These are phyloP conservation scores for Eragrostis tef DNA, from an alignment of 202 grass and related monocot genomes.

Conservation along the genomic window DNA sequence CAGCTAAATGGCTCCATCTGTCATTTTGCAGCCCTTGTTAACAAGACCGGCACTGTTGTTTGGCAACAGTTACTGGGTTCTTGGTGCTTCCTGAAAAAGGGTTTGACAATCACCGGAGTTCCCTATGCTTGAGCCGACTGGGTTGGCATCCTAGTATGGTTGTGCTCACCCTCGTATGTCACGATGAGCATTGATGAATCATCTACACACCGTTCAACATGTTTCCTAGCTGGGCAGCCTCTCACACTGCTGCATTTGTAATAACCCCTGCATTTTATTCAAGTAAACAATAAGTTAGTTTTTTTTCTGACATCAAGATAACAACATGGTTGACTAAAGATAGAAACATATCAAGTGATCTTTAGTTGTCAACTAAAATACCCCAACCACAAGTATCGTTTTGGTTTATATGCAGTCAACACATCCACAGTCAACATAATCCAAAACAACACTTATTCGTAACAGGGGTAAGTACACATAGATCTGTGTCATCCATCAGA, in stretches of 20 bases:
- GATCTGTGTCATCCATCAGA: neutral
- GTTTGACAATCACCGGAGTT: neutral
- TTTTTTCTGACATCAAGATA: slow-evolving; percentile 16
- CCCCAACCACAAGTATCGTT: neutral
- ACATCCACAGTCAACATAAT: neutral
- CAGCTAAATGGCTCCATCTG: slow-evolving; percentile 23
- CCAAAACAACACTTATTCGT: neutral
- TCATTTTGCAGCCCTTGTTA: slow-evolving; percentile 17
- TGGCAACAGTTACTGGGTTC: neutral
- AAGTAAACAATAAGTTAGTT: slow-evolving; percentile 18
- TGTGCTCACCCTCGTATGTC: slow-evolving; percentile 96
- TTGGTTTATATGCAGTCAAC: neutral
- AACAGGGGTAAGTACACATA: neutral
- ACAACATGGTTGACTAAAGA: neutral
- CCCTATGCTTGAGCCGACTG: slow-evolving; percentile 59
- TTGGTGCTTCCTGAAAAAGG: neutral
- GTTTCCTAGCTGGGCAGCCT: slow-evolving; percentile 96
- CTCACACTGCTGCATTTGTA: slow-evolving; percentile 98
- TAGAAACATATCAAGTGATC: neutral
- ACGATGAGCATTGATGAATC: slow-evolving; percentile 91
- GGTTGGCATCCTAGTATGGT: slow-evolving; percentile 66
- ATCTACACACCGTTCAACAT: slow-evolving; percentile 88
- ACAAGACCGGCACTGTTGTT: neutral
- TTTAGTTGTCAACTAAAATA: slow-evolving; percentile 23
- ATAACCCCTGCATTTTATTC: slow-evolving; percentile 77